Percentiles rank a stretch among this genome's conserved stretches.
Conservation (phyloP, 2,329 filamentous ascomycete species). For the Neurospora sp. region DNA sequence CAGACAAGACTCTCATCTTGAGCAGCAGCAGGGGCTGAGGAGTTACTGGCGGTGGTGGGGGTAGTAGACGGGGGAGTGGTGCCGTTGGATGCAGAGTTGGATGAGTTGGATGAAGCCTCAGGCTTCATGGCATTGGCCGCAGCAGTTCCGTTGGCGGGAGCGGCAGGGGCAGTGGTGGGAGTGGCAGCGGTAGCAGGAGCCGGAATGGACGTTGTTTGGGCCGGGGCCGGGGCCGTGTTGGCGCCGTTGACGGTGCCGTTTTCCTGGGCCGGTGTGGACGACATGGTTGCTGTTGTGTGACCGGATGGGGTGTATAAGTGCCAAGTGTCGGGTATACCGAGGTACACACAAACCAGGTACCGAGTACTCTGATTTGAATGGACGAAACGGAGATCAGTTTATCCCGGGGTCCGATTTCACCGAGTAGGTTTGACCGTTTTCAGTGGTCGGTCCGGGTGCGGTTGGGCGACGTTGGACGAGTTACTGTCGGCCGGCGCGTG, state of each 20-base stretch:
- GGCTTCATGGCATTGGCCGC: constrained; percentile 12
- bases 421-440: not conserved
- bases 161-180: constrained; percentile 15
- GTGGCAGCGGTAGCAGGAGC: constrained; percentile 9
- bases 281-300: not conserved
- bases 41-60: constrained; percentile 26
- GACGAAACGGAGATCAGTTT: not conserved
- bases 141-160: constrained; percentile 4
- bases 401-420: not conserved
- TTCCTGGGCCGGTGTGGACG: not conserved
- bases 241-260: constrained; percentile 8
- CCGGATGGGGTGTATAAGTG: not conserved
- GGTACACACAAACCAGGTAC: not conserved
- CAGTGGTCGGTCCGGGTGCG: not conserved
- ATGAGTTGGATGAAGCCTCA: constrained; percentile 23
- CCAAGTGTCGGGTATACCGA: not conserved
- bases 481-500: not conserved
- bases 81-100: constrained; percentile 39
- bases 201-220: not conserved
- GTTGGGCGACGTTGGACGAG: not conserved
- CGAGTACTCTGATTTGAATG: not conserved
- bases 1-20: constrained; percentile 48
- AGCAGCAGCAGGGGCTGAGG: constrained; percentile 11
- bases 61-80: constrained; percentile 42
- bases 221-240: not conserved